A percentile compares a stretch with the other conserved stretches of the same genome.
These are phyloP conservation scores for Xylaria castorea DNA, from an alignment of 495 filamentous ascomycete species.

Conservation along the genomic window DNA sequence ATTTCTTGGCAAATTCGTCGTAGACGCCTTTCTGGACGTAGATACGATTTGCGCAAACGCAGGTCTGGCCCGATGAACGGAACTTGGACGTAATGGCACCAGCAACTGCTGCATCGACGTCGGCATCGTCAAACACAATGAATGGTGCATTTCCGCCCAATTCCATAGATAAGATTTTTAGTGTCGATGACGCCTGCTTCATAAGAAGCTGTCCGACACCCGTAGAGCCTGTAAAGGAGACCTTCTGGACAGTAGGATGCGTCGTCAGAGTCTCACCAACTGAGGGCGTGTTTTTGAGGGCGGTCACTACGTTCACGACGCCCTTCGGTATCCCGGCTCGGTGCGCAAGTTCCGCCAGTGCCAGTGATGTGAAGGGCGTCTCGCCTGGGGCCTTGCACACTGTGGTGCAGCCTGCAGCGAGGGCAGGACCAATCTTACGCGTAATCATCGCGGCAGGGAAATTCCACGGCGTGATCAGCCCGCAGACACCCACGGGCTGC, in stretches of 20 bases:
- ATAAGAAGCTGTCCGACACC: slow-evolving; percentile 86
- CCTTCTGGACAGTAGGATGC: slow-evolving; percentile 74
- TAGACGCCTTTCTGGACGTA: slow-evolving; percentile 83
- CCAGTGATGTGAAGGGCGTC: slow-evolving; percentile 84
- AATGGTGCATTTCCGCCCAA: slow-evolving; percentile 92
- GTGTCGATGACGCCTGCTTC: slow-evolving; percentile 77
- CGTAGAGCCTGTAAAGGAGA: slow-evolving; percentile 91
- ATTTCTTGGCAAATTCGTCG: slow-evolving; percentile 72
- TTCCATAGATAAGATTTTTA: slow-evolving; percentile 89
- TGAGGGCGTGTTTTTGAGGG: slow-evolving; percentile 71
- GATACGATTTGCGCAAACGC: slow-evolving; percentile 88
- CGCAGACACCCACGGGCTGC: slow-evolving; percentile 92
- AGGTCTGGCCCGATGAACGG: slow-evolving; percentile 87
- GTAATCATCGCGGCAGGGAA: slow-evolving; percentile 95
- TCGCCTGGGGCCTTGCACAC: slow-evolving; percentile 85
- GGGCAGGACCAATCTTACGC: slow-evolving; percentile 82
- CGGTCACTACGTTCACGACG: slow-evolving; percentile 82
- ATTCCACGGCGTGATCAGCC: slow-evolving; percentile 96
- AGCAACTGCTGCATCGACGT: slow-evolving; percentile 76
- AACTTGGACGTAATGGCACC: slow-evolving; percentile 84
- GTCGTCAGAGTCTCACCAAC: slow-evolving; percentile 77
- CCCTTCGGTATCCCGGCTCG: slow-evolving; percentile 86
- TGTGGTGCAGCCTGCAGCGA: slow-evolving; percentile 77
- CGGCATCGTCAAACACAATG: slow-evolving; percentile 91
- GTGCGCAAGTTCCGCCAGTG: slow-evolving; percentile 80